Evolutionary conservation across 2,329 filamentous ascomycete genomes (phyloP), one percentile per base, ranked within the genome.

Genomic region (Calonectria henricotiae): DNA sequence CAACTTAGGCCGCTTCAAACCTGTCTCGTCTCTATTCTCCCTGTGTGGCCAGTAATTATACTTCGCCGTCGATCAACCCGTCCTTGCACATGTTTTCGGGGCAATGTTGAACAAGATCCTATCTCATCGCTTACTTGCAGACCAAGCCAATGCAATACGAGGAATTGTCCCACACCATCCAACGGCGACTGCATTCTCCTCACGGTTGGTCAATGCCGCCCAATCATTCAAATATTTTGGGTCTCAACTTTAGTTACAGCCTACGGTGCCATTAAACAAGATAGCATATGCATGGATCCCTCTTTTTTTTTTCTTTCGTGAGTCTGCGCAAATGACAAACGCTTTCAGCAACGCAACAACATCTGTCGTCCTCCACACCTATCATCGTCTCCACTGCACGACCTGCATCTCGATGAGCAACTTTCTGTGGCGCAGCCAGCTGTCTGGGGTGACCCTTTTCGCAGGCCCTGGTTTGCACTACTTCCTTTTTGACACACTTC

Each of bases 91-190:
- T 32, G 12, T 41, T 35, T 43, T 41, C 25, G 20, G 15, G 15
- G 30, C 25, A n/a, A 32, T 17, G 41, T 49, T 68, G 17, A 30
- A 43, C 60, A 15, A 47, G 46, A 66, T 69, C 46, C 55, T 66
- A 39, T 43, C 35, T 15, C 62, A 23, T 65, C 32, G 60, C 41
- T 49, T 51, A 37, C 46, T 63, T 69, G 67, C 58, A 58, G 49
- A 60, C 44, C 23, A 7, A 51, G 65, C 39, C 62, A 68, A 67
- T 66, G 63, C 54, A 64, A 73, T 74, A 70, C 68, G 47, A 73
- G 65, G 62, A 64, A 62, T 61, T 65, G 67, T 69, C 51, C 54
- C 67, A 69, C 67, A 44, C 46, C 47, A 41, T 47, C 51, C 62
- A 61, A 61, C 44, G 37, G 32, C 44, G 37, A 65, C 62, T 65